Evolutionary conservation across 345 rosid genomes (phyloP).

Genomic region (Salix purpurea): DNA sequence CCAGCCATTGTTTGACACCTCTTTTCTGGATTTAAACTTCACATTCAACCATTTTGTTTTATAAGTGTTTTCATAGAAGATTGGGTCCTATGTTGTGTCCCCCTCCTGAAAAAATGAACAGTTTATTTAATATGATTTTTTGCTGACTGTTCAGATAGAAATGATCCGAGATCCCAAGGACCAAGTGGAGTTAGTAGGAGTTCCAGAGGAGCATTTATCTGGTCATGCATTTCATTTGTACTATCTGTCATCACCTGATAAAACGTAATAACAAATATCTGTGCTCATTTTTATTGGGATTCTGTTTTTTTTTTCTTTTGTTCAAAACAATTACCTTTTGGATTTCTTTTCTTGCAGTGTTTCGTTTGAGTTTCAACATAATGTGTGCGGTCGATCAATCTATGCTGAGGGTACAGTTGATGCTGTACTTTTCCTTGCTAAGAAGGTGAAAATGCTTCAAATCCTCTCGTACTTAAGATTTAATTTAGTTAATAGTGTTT

Average conservation of each 20-base stretch:
- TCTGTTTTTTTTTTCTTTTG: background rate
- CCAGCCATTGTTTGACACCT: background rate
- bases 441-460: constrained; percentile 51
- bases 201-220: constrained; percentile 73
- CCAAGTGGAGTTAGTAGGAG: constrained; percentile 86
- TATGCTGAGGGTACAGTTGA: constrained; percentile 95
- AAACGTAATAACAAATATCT: constrained; percentile 48
- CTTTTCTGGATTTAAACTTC: background rate
- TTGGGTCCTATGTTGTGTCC: background rate
- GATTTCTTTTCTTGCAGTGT: constrained; percentile 45
- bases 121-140: background rate
- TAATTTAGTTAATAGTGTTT: background rate
- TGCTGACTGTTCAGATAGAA: constrained; percentile 47
- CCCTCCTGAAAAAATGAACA: background rate
- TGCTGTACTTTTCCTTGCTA: constrained; percentile 78
- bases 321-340: constrained; percentile 3
- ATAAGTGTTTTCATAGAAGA: background rate
- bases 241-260: constrained; percentile 82
- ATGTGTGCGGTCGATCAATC: constrained; percentile 90
- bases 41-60: background rate
- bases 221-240: constrained; percentile 95
- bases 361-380: constrained; percentile 95
- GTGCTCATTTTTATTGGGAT: background rate
- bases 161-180: constrained; percentile 76
- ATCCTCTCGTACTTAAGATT: background rate